These are phyloP conservation scores for Mallotus repandus DNA, from an alignment of 441 rosid genomes.

Conservation along the genomic window DNA sequence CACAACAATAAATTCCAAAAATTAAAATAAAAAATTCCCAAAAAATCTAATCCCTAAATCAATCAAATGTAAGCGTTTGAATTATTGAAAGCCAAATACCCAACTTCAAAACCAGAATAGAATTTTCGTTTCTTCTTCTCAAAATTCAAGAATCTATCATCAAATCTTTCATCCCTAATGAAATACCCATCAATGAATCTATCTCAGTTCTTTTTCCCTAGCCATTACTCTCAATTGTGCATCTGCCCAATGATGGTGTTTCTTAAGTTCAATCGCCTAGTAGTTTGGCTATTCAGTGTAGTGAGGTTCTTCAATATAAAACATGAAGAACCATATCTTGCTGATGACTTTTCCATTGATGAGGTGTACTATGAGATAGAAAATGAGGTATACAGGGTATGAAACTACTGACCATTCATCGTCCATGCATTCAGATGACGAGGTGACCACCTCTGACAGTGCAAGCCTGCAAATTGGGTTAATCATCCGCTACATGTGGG, in stretches of 20 bases:
- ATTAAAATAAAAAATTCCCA: too few species aligned
- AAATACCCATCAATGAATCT: too few species aligned
- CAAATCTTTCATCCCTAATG: too few species aligned
- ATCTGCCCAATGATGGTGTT: conserved; percentile 86
- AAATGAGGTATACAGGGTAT: conserved; percentile 52
- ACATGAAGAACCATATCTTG: conserved; percentile 59
- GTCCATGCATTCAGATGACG: conserved; percentile 75
- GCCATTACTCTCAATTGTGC: conserved; percentile 71
- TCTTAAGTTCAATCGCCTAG: conserved; percentile 87
- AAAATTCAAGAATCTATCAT: too few species aligned
- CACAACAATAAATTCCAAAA: too few species aligned
- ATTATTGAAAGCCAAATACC: too few species aligned
- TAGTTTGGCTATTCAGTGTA: conserved; percentile 80
- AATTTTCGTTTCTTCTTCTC: too few species aligned
- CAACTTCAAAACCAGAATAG: too few species aligned
- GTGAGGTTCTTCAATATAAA: conserved; percentile 75
- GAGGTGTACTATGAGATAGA: conserved; percentile 76
- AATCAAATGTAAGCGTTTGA: too few species aligned
- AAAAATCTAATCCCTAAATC: too few species aligned
- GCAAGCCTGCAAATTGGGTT: conserved; percentile 81
- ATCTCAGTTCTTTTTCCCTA: too few species aligned
- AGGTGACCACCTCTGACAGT: conserved; percentile 49
- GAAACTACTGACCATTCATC: conserved; percentile 48
- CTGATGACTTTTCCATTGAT: conserved; percentile 59
- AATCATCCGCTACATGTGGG: conserved; percentile 88